Percentiles rank a stretch among this genome's conserved stretches.
phyloP scores from a whole-genome alignment of 2,329 filamentous ascomycete genomes.

The Alternaria sp. region DNA sequence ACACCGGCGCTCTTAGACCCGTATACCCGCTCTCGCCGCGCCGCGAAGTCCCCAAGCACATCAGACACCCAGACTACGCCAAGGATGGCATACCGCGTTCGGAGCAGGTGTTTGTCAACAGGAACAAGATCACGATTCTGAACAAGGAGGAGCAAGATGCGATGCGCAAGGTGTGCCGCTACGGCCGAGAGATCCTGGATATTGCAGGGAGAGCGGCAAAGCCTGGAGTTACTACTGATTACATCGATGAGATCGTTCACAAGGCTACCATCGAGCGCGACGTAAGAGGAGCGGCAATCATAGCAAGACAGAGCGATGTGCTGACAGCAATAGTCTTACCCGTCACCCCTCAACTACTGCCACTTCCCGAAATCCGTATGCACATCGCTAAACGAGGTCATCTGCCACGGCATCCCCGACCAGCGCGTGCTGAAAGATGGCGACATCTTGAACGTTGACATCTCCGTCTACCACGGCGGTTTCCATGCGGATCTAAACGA shows the following conservation, averaged over 20 bases:
- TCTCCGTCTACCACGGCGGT: conserved; percentile 91
- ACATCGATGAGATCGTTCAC: conserved; percentile 94
- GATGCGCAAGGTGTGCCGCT: conserved; percentile 90
- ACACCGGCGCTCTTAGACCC: conserved; percentile 81
- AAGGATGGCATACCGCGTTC: conserved; percentile 78
- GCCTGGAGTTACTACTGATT: conserved; percentile 95
- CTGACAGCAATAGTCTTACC: conserved; percentile 75
- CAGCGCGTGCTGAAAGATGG: conserved; percentile 86
- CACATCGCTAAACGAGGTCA: conserved; percentile 95
- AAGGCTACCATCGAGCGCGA: conserved; percentile 92
- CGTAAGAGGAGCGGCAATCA: conserved; percentile 64
- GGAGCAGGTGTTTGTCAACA: conserved; percentile 69
- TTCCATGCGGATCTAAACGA: conserved; percentile 98
- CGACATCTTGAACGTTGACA: conserved; percentile 96
- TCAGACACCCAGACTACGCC: conserved; percentile 87
- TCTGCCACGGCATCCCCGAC: conserved; percentile 98
- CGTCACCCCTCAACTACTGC: conserved; percentile 93
- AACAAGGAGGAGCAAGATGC: conserved; percentile 81
- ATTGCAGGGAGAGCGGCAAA: conserved; percentile 82
- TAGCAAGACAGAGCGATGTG: background rate
- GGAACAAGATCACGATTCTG: conserved; percentile 84
- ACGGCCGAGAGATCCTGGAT: conserved; percentile 91
- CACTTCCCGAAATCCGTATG: conserved; percentile 98
- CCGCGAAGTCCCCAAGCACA: conserved; percentile 73
- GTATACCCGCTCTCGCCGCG: conserved; percentile 67